A percentile compares a stretch with the other conserved stretches of the same genome.
Evolutionary conservation across 169 alveolate species (phyloP).

Genomic region (Eimeria praecox): DNA sequence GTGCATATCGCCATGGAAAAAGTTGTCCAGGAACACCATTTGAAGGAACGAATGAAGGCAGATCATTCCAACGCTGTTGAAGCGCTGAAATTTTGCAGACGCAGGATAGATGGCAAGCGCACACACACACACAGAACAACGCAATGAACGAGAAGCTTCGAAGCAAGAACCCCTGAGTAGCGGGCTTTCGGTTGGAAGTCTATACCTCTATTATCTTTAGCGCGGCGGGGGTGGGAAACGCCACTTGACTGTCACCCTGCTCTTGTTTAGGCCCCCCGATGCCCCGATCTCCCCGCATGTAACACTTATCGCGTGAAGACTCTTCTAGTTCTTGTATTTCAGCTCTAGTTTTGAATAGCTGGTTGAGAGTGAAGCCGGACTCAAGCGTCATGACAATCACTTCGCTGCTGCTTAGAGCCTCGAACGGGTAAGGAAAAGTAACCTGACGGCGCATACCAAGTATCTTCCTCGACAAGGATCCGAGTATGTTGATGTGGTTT

Average conservation of each 20-base stretch:
- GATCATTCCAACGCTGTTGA: slow-evolving; percentile 63
- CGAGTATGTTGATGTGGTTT: slow-evolving; percentile 30
- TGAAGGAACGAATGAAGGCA: slow-evolving; percentile 73
- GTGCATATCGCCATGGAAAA: slow-evolving; percentile 82
- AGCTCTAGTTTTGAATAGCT: slow-evolving; percentile 32
- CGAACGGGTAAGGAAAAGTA: slow-evolving; percentile 73
- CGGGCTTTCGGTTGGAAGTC: background rate
- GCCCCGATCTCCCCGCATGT: background rate
- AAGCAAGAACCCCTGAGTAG: background rate
- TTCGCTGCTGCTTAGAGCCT: slow-evolving; percentile 74
- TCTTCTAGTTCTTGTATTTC: slow-evolving; percentile 1
- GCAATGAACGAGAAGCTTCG: background rate
- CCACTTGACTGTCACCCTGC: background rate
- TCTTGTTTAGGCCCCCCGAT: background rate
- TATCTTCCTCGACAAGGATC: slow-evolving; percentile 53
- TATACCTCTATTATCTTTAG: slow-evolving; percentile 46
- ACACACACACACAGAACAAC: background rate
- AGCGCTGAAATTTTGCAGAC: slow-evolving; percentile 32
- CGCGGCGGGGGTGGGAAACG: slow-evolving; percentile 30
- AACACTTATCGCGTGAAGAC: background rate
- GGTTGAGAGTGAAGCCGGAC: slow-evolving; percentile 72
- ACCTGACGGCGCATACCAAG: slow-evolving; percentile 75
- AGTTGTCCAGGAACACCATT: slow-evolving; percentile 82
- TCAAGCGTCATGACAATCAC: slow-evolving; percentile 68
- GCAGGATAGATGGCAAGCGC: background rate